These are phyloP conservation scores for Voacanga thouarsii DNA, from an alignment of 257 asterid genomes.

Conservation along the genomic window DNA sequence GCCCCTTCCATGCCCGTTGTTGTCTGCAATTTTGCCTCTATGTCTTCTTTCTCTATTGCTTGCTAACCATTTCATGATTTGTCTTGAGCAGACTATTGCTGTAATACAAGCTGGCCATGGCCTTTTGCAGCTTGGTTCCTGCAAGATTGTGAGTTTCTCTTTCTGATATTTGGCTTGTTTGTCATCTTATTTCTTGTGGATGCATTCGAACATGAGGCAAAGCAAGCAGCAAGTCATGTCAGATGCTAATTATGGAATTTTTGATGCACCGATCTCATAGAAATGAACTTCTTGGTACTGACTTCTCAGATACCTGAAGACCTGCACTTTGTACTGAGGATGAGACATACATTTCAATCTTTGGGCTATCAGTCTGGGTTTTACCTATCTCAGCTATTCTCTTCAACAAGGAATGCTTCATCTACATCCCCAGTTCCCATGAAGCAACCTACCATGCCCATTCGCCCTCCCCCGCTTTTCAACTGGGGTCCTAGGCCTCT, in stretches of 20 bases:
- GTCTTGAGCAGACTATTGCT: conserved; percentile 77
- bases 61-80: conserved; percentile 9
- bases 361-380: conserved; percentile 92
- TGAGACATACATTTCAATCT: conserved; percentile 95
- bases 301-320: conserved; percentile 80
- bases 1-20: background rate
- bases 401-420: conserved; percentile 61
- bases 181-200: background rate
- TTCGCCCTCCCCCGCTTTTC: conserved; percentile 63
- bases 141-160: conserved; percentile 80
- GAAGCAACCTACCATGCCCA: conserved; percentile 54
- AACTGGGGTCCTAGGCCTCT: conserved; percentile 79
- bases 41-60: background rate
- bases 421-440: conserved; percentile 52
- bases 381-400: conserved; percentile 86
- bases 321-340: conserved; percentile 91
- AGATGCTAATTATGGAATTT: background rate
- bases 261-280: conserved; percentile 2
- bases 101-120: conserved; percentile 99
- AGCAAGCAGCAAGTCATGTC: background rate
- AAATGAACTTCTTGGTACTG: conserved; percentile 9
- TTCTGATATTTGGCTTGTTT: background rate
- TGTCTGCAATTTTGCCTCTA: background rate
- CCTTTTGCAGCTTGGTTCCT: conserved; percentile 91
- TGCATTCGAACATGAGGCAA: background rate